Percentiles rank a stretch among this genome's conserved stretches.
Conservation (phyloP, 352 stramenopile genomes). For the Globisporangium cylindrosporum region DNA sequence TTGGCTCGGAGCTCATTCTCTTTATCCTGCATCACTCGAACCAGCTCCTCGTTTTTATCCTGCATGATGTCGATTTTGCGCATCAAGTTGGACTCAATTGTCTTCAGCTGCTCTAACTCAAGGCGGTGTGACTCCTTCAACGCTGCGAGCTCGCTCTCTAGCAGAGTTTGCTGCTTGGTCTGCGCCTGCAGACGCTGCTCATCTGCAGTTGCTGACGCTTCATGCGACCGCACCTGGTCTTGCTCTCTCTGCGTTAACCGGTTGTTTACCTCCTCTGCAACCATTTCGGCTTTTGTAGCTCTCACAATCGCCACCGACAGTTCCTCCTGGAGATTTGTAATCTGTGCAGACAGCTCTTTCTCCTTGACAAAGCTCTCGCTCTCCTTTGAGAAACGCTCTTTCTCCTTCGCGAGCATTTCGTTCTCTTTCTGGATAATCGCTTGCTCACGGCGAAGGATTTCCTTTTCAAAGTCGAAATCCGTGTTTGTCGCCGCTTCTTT, state of each 20-base stretch:
- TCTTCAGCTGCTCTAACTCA: slow-evolving; percentile 8
- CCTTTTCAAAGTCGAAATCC: slow-evolving; percentile 47
- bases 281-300: slow-evolving; percentile 25
- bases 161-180: neutral
- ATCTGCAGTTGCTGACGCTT: neutral
- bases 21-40: slow-evolving; percentile 20
- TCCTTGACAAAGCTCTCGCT: slow-evolving; percentile 34
- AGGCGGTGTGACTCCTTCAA: slow-evolving; percentile 6
- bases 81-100: slow-evolving; percentile 11
- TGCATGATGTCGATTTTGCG: slow-evolving; percentile 19
- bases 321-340: slow-evolving; percentile 30
- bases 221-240: neutral
- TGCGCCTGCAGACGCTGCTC: slow-evolving; percentile 2
- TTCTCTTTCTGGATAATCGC: slow-evolving; percentile 30
- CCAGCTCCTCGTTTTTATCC: slow-evolving; percentile 19
- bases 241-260: slow-evolving; percentile 9
- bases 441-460: slow-evolving; percentile 43
- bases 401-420: slow-evolving; percentile 34
- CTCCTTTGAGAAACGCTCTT: slow-evolving; percentile 30
- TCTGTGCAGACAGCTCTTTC: slow-evolving; percentile 24
- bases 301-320: slow-evolving; percentile 20
- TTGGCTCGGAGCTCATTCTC: slow-evolving; percentile 21
- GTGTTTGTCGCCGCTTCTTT: slow-evolving; percentile 65
- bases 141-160: slow-evolving; percentile 6
- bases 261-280: slow-evolving; percentile 26